Evolutionary conservation across 2,329 filamentous ascomycete species (phyloP).

Genomic region (Diplodia sapinea): DNA sequence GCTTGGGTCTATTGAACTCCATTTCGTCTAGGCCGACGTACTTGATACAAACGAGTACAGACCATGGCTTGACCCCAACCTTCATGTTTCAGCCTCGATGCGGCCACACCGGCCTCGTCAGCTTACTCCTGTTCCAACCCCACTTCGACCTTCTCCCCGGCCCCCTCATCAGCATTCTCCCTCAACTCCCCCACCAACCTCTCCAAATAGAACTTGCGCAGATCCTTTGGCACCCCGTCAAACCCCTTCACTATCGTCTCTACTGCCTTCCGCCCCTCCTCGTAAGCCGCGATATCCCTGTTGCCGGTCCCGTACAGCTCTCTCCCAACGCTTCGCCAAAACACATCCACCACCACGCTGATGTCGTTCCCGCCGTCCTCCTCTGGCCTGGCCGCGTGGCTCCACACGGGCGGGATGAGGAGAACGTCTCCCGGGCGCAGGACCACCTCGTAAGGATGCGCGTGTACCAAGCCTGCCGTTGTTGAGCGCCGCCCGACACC

Average conservation of each 20-base stretch:
- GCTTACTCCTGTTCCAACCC: not conserved
- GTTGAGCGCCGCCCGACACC: conserved; percentile 11
- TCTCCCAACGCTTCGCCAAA: conserved; percentile 74
- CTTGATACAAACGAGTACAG: not conserved
- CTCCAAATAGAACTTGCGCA: conserved; percentile 75
- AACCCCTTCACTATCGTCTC: conserved; percentile 70
- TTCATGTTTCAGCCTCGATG: not conserved
- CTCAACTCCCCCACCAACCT: conserved; percentile 73
- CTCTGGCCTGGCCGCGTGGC: conserved; percentile 70
- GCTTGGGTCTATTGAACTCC: not conserved
- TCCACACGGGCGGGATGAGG: conserved; percentile 83
- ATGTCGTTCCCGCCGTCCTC: conserved; percentile 44
- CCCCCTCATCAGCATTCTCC: conserved; percentile 39
- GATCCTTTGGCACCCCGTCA: conserved; percentile 66
- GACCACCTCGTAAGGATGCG: conserved; percentile 70
- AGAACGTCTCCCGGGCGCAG: conserved; percentile 76
- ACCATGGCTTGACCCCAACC: not conserved
- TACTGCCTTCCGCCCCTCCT: conserved; percentile 77
- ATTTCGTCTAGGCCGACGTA: not conserved
- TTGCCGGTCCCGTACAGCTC: conserved; percentile 71
- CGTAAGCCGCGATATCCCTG: conserved; percentile 81
- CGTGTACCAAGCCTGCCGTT: conserved; percentile 10
- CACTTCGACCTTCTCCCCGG: not conserved
- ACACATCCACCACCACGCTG: conserved; percentile 86
- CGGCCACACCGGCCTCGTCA: not conserved